Conservation (phyloP, 768 basidiomycete genomes). For the Butyriboletus loyo region DNA sequence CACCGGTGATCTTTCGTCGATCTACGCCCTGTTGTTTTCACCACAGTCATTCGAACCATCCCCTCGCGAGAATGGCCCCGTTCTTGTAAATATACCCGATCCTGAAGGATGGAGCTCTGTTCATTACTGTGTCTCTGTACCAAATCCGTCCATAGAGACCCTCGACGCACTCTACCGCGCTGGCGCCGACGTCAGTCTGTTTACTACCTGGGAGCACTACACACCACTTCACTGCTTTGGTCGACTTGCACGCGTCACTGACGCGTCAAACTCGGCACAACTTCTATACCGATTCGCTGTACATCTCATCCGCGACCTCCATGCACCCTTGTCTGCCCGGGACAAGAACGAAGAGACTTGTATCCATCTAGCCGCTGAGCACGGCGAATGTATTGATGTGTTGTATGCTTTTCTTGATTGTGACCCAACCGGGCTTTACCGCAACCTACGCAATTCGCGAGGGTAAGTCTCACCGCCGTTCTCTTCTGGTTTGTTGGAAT, state of each 20-base stretch:
- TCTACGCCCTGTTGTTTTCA: conserved; percentile 56
- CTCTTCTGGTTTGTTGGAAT: neutral
- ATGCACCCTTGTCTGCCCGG: conserved; percentile 62
- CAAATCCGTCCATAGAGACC: conserved; percentile 54
- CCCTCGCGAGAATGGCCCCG: conserved; percentile 34
- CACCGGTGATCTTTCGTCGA: conserved; percentile 45
- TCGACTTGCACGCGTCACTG: conserved; percentile 33
- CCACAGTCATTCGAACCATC: conserved; percentile 44
- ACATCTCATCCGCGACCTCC: conserved; percentile 68
- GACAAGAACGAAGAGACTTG: conserved; percentile 73
- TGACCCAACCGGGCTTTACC: conserved; percentile 53
- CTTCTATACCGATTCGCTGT: conserved; percentile 55
- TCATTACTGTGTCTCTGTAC: conserved; percentile 62
- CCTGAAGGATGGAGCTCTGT: conserved; percentile 68
- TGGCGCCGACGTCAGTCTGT: conserved; percentile 70
- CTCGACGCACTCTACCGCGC: conserved; percentile 73
- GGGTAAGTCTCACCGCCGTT: conserved; percentile 47
- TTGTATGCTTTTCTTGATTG: conserved; percentile 63
- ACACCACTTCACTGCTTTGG: conserved; percentile 71
- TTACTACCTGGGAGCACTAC: conserved; percentile 60
- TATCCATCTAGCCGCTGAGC: conserved; percentile 76
- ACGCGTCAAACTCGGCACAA: conserved; percentile 33
- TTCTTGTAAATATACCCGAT: conserved; percentile 70
- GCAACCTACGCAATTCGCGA: conserved; percentile 63
- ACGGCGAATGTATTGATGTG: conserved; percentile 62